A percentile compares a stretch with the other conserved stretches of the same genome.
Evolutionary conservation across 2,329 filamentous ascomycete species (phyloP).

Genomic region (Aspergillus sp.): DNA sequence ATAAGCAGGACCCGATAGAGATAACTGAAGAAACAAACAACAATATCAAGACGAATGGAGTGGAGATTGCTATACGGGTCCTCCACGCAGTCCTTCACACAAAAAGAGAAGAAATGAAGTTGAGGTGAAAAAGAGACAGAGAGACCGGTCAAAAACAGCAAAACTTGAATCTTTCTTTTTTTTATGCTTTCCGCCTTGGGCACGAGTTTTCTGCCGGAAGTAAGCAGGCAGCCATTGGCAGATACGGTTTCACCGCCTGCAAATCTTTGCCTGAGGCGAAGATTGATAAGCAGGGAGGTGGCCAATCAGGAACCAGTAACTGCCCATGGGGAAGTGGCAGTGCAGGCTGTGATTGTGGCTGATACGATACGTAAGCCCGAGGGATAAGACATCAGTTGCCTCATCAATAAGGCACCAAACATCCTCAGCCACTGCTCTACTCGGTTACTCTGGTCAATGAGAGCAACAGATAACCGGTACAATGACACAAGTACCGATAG

Average conservation of each 20-base stretch:
- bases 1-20: neutral
- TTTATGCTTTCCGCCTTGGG: neutral
- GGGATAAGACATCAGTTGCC: neutral
- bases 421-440: no score
- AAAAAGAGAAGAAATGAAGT: neutral
- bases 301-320: conserved; percentile 5
- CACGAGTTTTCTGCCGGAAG: neutral
- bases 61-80: neutral
- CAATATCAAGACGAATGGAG: neutral
- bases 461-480: no score
- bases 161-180: neutral
- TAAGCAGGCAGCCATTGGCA: neutral
- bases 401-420: no score
- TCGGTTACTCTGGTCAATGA: no score
- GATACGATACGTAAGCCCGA: no score
- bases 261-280: conserved; percentile 16
- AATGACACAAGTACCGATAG: no score
- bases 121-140: neutral
- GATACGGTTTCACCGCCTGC: neutral
- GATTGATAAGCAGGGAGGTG: neutral
- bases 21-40: neutral
- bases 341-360: neutral
- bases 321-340: conserved; percentile 2
- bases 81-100: neutral
- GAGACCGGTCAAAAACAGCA: neutral